These are phyloP conservation scores for Pelargonium fulgidum DNA, from an alignment of 441 rosid species.

Conservation along the genomic window DNA sequence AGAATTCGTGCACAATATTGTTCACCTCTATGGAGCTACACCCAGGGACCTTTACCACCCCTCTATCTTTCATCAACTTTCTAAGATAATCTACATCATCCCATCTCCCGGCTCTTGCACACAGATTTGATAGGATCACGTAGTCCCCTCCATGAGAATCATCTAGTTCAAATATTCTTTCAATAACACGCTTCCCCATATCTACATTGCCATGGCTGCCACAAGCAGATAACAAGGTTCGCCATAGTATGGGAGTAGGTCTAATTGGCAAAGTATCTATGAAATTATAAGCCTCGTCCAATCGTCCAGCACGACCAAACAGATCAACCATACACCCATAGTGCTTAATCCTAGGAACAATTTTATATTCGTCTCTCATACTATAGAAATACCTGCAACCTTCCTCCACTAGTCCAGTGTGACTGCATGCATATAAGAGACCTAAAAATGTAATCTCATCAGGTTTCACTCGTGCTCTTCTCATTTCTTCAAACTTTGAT, in stretches of 20 bases:
- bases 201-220: conserved; percentile 46
- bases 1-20: conserved; percentile 69
- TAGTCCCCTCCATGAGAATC: conserved; percentile 74
- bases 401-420: conserved; percentile 58
- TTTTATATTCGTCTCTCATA: conserved; percentile 38
- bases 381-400: conserved; percentile 43
- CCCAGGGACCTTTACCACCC: conserved; percentile 63
- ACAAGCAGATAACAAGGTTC: conserved; percentile 69
- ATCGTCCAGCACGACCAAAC: conserved; percentile 61
- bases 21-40: conserved; percentile 69
- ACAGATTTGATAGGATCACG: conserved; percentile 64
- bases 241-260: conserved; percentile 65
- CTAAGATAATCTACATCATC: conserved; percentile 51
- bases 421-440: conserved; percentile 67
- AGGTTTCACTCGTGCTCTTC: conserved; percentile 31
- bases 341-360: conserved; percentile 59
- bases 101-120: conserved; percentile 63
- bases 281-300: conserved; percentile 55
- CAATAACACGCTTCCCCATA: conserved; percentile 48
- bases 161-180: conserved; percentile 53
- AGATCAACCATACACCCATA: conserved; percentile 81
- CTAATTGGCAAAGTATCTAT: conserved; percentile 48
- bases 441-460: conserved; percentile 77
- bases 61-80: conserved; percentile 51
- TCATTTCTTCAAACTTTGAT: conserved; percentile 54